These are phyloP conservation scores for Populus hybrid DNA, from an alignment of 441 rosid species.

Conservation along the genomic window DNA sequence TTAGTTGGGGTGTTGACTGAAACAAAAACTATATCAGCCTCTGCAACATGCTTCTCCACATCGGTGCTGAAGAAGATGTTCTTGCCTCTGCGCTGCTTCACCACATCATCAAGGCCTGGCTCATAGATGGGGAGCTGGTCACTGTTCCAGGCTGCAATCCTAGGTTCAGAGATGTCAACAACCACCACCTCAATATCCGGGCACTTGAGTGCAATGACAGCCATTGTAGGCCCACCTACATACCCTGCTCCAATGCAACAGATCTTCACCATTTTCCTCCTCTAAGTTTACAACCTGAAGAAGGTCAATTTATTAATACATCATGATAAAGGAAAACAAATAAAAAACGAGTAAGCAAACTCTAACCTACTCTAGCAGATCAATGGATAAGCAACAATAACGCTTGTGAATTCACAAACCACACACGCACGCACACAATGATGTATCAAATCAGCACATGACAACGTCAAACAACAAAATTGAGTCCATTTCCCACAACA, in stretches of 20 bases:
- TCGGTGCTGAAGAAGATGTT: too few relatives aligned
- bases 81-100: too few relatives aligned
- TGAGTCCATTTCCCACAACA: neutral
- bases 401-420: neutral
- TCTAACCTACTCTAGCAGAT: neutral
- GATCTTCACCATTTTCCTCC: constrained; percentile 83
- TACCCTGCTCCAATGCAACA: constrained; percentile 96
- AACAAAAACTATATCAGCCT: too few relatives aligned
- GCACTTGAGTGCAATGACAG: constrained; percentile 85
- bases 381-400: neutral
- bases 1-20: too few relatives aligned
- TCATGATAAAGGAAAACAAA: neutral
- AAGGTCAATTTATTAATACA: neutral
- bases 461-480: neutral
- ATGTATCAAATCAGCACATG: neutral
- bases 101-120: too few relatives aligned
- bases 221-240: constrained; percentile 96
- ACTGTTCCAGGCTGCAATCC: constrained; percentile 53
- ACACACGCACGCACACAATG: neutral
- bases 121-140: too few relatives aligned
- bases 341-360: neutral
- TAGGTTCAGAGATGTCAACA: constrained; percentile 71
- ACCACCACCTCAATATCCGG: constrained; percentile 80
- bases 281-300: constrained; percentile 21
- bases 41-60: too few relatives aligned